Evolutionary conservation across 108 stramenopile genomes (phyloP), one percentile per base, ranked within the genome.

Genomic region (Bacterosira constricta): DNA sequence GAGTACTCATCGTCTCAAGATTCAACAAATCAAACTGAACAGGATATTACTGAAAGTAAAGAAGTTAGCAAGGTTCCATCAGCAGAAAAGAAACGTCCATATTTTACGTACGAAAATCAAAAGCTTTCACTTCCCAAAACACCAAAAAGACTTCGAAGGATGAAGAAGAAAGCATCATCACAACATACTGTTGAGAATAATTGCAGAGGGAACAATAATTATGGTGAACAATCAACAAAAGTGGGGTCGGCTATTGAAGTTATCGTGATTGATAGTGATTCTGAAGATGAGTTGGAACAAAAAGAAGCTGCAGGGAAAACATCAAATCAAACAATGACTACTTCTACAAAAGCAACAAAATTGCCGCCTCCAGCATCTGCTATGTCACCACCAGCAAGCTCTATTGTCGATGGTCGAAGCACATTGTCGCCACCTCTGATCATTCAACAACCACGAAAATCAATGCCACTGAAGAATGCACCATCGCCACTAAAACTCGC

Each of bases 211-310:
- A 51, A 10, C 26, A 29, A 17, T 51, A 18, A n/a, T 15, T 7
- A 57, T 4, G 9, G 65, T 15, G 17, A 58, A 41, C 6, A 26
- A 45, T 32, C 6, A 47, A 50, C 30, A 50, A 53, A n/a, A 23
- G 46, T 45, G 37, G 58, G 39, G 20, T 41, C 64, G 37, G 25
- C 35, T 26, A 36, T 45, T 13, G 73, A 56, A 54, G 65, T 31
- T 18, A 49, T 61, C 29, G 67, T 35, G 13, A 34, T 60, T 45
- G 66, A 30, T 34, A 65, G 42, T 29, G 47, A 76, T 44, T 37
- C 52, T 30, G 73, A 75, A 20, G 63, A 41, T 30, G 58, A 70
- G n/a, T 30, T 5, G 0, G 25, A 46, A 41, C 63, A 63, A 67
- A 15, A n/a, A 36, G 32, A 34, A 58, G 7, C 30, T 17, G 8